Evolutionary conservation across 345 rosid species (phyloP).

Genomic region (Sisymbrium altissimum): DNA sequence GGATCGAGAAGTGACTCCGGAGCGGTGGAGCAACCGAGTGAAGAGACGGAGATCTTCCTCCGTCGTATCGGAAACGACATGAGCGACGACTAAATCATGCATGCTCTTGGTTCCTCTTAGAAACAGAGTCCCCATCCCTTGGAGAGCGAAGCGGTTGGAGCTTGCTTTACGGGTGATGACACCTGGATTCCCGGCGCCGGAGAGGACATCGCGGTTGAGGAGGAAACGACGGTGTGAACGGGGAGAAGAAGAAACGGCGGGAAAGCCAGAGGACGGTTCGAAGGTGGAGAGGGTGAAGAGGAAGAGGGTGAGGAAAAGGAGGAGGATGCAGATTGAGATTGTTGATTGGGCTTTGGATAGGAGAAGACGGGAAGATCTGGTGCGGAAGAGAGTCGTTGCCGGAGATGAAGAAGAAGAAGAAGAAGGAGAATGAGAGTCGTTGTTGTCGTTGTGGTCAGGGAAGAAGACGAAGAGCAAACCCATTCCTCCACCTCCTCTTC

Average conservation of each 20-base stretch:
- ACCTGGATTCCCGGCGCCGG: not conserved
- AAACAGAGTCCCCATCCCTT: slow-evolving; percentile 38
- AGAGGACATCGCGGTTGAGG: slow-evolving; percentile 27
- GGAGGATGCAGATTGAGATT: slow-evolving; percentile 69
- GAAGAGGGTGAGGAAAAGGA: slow-evolving; percentile 65
- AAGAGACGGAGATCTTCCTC: slow-evolving; percentile 60
- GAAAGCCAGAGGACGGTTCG: slow-evolving; percentile 48
- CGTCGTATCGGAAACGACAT: slow-evolving; percentile 49
- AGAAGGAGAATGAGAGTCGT: not conserved
- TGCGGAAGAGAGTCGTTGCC: slow-evolving; percentile 43
- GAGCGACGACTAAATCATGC: slow-evolving; percentile 49
- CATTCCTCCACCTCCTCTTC: slow-evolving; percentile 39
- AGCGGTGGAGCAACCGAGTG: slow-evolving; percentile 57
- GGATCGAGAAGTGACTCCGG: slow-evolving; percentile 60
- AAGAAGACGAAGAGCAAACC: slow-evolving; percentile 79
- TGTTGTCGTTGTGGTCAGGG: slow-evolving; percentile 43
- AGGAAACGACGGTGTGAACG: slow-evolving; percentile 34
- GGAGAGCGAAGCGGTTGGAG: slow-evolving; percentile 16
- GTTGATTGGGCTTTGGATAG: slow-evolving; percentile 76
- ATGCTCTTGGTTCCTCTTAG: slow-evolving; percentile 31
- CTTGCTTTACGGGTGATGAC: not conserved
- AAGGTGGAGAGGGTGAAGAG: slow-evolving; percentile 89
- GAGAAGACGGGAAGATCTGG: slow-evolving; percentile 40
- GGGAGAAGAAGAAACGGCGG: slow-evolving; percentile 13
- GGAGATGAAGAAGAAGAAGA: slow-evolving; percentile 24